A percentile compares a stretch with the other conserved stretches of the same genome.
These are phyloP conservation scores for Oidiodendron maius DNA, from an alignment of 495 filamentous ascomycete genomes.

Conservation along the genomic window DNA sequence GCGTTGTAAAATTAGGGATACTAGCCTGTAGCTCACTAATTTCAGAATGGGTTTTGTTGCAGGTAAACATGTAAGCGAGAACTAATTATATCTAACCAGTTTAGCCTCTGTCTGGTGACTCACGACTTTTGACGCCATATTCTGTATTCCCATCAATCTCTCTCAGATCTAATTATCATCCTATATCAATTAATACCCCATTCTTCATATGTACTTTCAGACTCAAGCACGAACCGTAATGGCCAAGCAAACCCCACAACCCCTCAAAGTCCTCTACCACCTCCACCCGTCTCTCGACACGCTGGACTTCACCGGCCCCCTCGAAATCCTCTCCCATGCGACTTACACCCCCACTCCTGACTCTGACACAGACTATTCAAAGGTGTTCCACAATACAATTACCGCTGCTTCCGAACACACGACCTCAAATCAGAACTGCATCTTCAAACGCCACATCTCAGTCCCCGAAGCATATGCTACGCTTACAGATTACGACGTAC, in stretches of 20 bases:
- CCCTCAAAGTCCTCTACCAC: slow-evolving; percentile 15
- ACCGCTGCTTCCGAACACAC: slow-evolving; percentile 47
- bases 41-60: too few relatives aligned
- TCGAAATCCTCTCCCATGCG: slow-evolving; percentile 54
- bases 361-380: slow-evolving; percentile 29
- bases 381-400: slow-evolving; percentile 61
- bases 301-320: slow-evolving; percentile 62
- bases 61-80: too few relatives aligned
- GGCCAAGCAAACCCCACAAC: slow-evolving; percentile 1
- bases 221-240: too few relatives aligned
- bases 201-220: too few relatives aligned
- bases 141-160: too few relatives aligned
- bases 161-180: too few relatives aligned
- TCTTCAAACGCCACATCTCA: slow-evolving; percentile 63
- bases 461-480: slow-evolving; percentile 56
- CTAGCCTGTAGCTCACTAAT: too few relatives aligned
- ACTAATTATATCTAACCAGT: too few relatives aligned
- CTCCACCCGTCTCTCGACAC: slow-evolving; percentile 37
- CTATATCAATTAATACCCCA: too few relatives aligned
- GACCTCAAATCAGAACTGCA: slow-evolving; percentile 63
- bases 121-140: too few relatives aligned
- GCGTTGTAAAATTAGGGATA: too few relatives aligned
- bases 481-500: slow-evolving; percentile 61
- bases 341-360: slow-evolving; percentile 1
- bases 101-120: too few relatives aligned